phyloP scores from a whole-genome alignment of 2,329 filamentous ascomycete genomes.

The Fusarium nurragi region DNA sequence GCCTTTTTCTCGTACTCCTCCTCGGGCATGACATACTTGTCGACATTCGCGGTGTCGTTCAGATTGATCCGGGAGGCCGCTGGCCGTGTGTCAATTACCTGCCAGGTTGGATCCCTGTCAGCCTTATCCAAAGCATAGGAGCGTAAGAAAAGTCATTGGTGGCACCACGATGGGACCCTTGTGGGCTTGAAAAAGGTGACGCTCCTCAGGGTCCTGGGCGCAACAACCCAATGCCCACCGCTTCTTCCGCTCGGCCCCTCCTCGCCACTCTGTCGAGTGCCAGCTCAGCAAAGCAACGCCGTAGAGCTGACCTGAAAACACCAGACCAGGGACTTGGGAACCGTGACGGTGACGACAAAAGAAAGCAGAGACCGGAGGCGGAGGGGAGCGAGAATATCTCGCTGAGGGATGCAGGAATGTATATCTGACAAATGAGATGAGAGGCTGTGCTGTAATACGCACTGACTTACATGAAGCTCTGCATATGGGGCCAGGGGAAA shows the following conservation, averaged over 20 bases:
- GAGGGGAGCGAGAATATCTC: conserved; percentile 17
- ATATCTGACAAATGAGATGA: conserved; percentile 29
- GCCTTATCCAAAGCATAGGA: conserved; percentile 42
- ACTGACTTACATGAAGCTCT: conserved; percentile 77
- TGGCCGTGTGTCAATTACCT: conserved; percentile 86
- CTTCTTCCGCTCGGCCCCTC: conserved; percentile 34
- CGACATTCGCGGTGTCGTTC: conserved; percentile 80
- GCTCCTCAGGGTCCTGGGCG: conserved; percentile 13
- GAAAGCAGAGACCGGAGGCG: not conserved
- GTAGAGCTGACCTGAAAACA: not conserved
- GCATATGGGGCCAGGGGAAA: conserved; percentile 79
- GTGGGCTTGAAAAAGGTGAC: conserved; percentile 25
- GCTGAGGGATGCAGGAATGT: not conserved
- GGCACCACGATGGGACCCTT: conserved; percentile 18
- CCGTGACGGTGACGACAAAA: conserved; percentile 11
- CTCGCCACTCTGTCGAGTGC: conserved; percentile 15
- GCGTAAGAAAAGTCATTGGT: conserved; percentile 16
- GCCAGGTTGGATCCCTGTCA: conserved; percentile 43
- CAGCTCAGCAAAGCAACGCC: conserved; percentile 20
- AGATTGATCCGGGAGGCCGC: conserved; percentile 79
- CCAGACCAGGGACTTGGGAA: conserved; percentile 5
- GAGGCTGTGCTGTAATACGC: conserved; percentile 44
- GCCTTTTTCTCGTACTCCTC: conserved; percentile 85
- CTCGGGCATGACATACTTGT: conserved; percentile 90
- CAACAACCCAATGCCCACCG: conserved; percentile 29